These are phyloP conservation scores for Eucalyptus cladocalyx DNA, from an alignment of 345 rosid genomes.

Conservation along the genomic window DNA sequence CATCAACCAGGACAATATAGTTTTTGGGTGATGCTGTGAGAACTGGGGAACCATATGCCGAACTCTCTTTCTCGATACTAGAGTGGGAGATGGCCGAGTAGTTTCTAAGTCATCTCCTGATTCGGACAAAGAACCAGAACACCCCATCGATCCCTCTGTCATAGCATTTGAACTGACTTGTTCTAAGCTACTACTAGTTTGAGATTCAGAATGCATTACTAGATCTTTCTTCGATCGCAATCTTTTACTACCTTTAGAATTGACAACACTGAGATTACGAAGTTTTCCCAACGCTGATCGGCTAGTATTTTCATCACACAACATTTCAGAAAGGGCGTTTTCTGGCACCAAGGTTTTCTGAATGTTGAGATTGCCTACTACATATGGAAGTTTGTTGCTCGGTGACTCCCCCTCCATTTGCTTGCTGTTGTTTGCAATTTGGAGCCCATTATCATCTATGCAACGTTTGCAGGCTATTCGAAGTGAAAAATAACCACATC, in stretches of 20 bases:
- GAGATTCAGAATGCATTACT: neutral
- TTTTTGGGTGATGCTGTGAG: slow-evolving; percentile 32
- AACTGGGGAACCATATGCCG: slow-evolving; percentile 16
- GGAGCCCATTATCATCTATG: neutral
- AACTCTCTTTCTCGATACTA: slow-evolving; percentile 40
- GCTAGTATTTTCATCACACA: neutral
- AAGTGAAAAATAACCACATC: slow-evolving; percentile 25
- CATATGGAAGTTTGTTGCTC: neutral
- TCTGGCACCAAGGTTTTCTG: neutral
- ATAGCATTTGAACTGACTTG: neutral
- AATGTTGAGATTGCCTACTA: neutral
- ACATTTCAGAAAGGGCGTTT: neutral
- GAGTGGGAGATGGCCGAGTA: neutral
- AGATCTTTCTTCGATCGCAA: neutral
- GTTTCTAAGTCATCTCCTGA: neutral
- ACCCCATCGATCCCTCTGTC: neutral
- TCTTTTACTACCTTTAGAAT: neutral
- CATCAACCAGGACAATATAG: slow-evolving; percentile 63
- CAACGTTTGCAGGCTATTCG: slow-evolving; percentile 26
- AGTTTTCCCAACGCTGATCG: neutral
- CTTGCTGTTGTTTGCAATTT: neutral
- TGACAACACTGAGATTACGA: neutral
- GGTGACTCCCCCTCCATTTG: neutral
- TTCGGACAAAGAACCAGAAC: neutral
- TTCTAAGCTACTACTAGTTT: neutral